These are phyloP conservation scores for Dothideomycetes sp. DNA, from an alignment of 2,329 filamentous ascomycete species.

Conservation along the genomic window DNA sequence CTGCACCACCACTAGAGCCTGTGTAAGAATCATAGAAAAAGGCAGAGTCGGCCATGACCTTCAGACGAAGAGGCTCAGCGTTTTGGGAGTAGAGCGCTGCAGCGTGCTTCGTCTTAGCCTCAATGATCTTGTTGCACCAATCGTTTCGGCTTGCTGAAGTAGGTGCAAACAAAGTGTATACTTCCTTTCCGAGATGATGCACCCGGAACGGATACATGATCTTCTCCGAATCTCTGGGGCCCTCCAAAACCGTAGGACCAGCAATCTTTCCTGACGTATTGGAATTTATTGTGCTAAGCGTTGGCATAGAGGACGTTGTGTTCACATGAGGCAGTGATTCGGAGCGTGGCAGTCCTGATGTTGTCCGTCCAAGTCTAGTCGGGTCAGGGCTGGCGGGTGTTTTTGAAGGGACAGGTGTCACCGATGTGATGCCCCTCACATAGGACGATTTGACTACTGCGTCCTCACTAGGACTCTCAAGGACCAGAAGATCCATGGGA, in stretches of 20 bases:
- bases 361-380: constrained; percentile 39
- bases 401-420: constrained; percentile 47
- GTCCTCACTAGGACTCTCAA: constrained; percentile 89
- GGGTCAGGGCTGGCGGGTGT: constrained; percentile 13
- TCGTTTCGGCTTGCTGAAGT: constrained; percentile 64
- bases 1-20: constrained; percentile 32
- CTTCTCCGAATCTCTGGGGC: constrained; percentile 58
- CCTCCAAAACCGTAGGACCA: constrained; percentile 37
- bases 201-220: constrained; percentile 90
- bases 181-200: constrained; percentile 89
- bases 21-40: constrained; percentile 62
- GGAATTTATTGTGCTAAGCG: constrained; percentile 39
- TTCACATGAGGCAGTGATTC: constrained; percentile 51
- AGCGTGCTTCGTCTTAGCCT: constrained; percentile 89
- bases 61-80: constrained; percentile 85
- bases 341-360: constrained; percentile 32
- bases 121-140: constrained; percentile 89
- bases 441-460: constrained; percentile 66
- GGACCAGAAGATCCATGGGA: constrained; percentile 86
- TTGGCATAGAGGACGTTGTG: constrained; percentile 50
- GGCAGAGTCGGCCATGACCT: constrained; percentile 83
- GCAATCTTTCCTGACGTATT: constrained; percentile 20
- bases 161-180: constrained; percentile 81
- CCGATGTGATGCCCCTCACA: constrained; percentile 60
- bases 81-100: constrained; percentile 83